These are phyloP conservation scores for Castanea crenata DNA, from an alignment of 306 rosid genomes.

Conservation along the genomic window DNA sequence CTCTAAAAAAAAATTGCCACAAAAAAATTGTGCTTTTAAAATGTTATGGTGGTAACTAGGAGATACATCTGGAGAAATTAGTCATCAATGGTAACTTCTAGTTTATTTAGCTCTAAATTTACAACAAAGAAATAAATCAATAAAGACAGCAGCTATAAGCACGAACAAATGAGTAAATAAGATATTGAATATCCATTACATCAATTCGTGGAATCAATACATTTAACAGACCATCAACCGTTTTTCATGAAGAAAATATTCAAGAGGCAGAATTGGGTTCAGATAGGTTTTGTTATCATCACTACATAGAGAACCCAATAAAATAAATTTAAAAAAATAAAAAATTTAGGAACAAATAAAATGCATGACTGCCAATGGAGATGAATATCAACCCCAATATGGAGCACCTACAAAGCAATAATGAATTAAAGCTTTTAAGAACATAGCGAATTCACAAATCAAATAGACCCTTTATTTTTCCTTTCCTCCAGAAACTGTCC, in stretches of 20 bases:
- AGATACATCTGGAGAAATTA: background rate
- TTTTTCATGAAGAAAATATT: background rate
- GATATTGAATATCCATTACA: background rate
- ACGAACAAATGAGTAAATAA: background rate
- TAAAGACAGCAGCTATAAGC: background rate
- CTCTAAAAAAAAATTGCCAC: background rate
- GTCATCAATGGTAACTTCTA: background rate
- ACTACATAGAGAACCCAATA: constrained; percentile 7
- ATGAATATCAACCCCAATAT: constrained; percentile 42
- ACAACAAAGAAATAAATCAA: background rate
- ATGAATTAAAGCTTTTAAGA: constrained; percentile 31
- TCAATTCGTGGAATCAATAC: background rate
- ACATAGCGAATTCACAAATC: constrained; percentile 44
- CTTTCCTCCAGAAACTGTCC: constrained; percentile 21
- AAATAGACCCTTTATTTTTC: constrained; percentile 33
- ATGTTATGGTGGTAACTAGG: background rate
- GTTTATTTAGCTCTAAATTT: background rate
- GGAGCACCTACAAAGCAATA: constrained; percentile 36
- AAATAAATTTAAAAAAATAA: constrained; percentile 17
- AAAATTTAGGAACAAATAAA: constrained; percentile 31
- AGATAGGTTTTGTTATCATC: constrained; percentile 5
- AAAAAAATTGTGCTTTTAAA: background rate
- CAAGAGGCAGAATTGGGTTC: constrained; percentile 7
- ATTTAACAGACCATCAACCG: background rate
- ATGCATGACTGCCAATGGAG: constrained; percentile 2